phyloP scores from a whole-genome alignment of 345 rosid genomes.

The Eucalyptus erythrocorys region DNA sequence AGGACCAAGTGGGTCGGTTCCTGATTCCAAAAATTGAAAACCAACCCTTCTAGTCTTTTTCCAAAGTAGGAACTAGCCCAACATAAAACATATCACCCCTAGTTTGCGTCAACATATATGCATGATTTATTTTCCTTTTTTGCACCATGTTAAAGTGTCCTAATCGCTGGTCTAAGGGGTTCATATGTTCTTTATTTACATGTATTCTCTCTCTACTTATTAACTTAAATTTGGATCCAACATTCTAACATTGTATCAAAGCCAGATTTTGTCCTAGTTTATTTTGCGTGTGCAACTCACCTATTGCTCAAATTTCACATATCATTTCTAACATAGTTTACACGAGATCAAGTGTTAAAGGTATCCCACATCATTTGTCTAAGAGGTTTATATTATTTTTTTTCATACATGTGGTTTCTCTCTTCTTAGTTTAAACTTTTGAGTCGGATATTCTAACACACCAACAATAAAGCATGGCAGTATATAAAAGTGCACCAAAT shows the following conservation, averaged over 20 bases:
- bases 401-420: not conserved
- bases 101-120: not conserved
- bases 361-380: not conserved
- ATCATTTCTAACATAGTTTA: not conserved
- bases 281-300: not conserved
- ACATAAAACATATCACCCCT: not conserved
- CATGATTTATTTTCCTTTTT: not conserved
- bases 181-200: not conserved
- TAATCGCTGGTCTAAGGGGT: not conserved
- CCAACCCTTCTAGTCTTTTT: not conserved
- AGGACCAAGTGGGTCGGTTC: not conserved
- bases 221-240: not conserved
- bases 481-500: not conserved
- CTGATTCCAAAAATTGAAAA: not conserved
- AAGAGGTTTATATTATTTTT: not conserved
- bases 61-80: not conserved
- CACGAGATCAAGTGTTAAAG: not conserved
- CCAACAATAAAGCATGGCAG: not conserved
- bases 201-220: not conserved
- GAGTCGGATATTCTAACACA: not conserved
- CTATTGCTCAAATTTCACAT: not conserved
- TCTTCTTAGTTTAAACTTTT: not conserved
- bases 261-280: not conserved
- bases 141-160: not conserved
- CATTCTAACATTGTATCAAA: not conserved